Conservation (phyloP, 1,284 basidiomycete genomes). For the Athelia psychrophila region DNA sequence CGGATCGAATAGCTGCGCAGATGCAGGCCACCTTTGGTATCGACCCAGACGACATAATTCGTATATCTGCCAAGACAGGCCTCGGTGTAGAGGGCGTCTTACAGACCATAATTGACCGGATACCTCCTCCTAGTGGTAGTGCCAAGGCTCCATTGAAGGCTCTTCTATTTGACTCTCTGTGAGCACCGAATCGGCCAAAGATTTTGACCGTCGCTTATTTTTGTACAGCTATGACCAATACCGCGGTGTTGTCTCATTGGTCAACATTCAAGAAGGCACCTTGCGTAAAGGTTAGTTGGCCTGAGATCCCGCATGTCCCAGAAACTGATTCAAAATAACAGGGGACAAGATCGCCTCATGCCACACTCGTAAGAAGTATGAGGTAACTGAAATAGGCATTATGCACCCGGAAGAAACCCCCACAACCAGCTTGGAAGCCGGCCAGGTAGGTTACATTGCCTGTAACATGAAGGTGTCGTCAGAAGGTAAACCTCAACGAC, state of each 20-base stretch:
- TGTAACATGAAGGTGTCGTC: constrained; percentile 98
- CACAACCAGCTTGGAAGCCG: constrained; percentile 69
- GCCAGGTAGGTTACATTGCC: constrained; percentile 89
- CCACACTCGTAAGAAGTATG: constrained; percentile 89
- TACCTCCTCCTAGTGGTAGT: constrained; percentile 71
- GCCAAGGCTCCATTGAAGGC: constrained; percentile 68
- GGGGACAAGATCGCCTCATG: constrained; percentile 89
- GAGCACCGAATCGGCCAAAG: constrained; percentile 28
- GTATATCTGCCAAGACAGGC: constrained; percentile 93
- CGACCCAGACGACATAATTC: constrained; percentile 67
- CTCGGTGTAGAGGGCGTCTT: constrained; percentile 77
- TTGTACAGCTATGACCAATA: constrained; percentile 87
- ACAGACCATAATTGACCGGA: constrained; percentile 75
- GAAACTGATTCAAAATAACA: constrained; percentile 23
- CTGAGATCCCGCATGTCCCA: constrained; percentile 3
- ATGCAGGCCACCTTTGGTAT: constrained; percentile 83
- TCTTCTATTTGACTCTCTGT: constrained; percentile 93
- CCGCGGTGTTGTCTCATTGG: constrained; percentile 92
- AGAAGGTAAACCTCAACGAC: constrained; percentile 63
- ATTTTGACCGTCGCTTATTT: background rate
- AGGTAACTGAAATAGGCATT: constrained; percentile 89
- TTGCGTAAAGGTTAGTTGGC: constrained; percentile 54
- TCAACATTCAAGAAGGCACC: constrained; percentile 72
- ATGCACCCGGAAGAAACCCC: constrained; percentile 88
- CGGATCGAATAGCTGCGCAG: constrained; percentile 76